Base-by-base conservation (phyloP, 2,329 filamentous ascomycete genomes). In the Cercospora sp. region DNA sequence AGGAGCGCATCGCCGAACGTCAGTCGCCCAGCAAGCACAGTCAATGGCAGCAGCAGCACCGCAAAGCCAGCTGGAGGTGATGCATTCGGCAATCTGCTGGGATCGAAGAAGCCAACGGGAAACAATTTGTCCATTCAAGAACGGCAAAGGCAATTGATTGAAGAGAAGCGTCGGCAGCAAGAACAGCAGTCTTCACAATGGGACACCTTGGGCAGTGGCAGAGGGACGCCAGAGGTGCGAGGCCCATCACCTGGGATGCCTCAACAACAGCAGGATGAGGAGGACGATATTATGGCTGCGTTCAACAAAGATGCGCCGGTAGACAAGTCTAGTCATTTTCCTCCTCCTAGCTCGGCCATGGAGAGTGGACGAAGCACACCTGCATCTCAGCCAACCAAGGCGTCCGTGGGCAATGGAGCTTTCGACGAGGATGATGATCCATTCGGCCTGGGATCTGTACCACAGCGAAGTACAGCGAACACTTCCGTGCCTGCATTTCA, bases 51-150 rank as follows among this genome's bases (percentile, higher is more conserved):
- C 72, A 30, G 23, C 31, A 74, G 79, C 3, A 13, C 30, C 18
- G 80, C 84, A 3, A 91, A 88, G 40, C 79, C 86, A 5, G 81
- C 85, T 58, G 81, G 78, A 20, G 82, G 80, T 67, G 92, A 95
- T 77, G 93, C 90, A 82, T 95, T 95, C 80, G 91, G 91, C 75
- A 91, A 89, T 74, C 83, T 95, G 62, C 84, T 93, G 69, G 88
- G 85, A 72, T 80, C 85, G 31, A 81, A 85, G 61, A 89, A 89
- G 78, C 87, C 68, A 77, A 72, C 81, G 64, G 87, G 40, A n/a
- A 90, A 89, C 78, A 95, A 91, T 71, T 83, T 97, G 16, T 88
- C 88, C 1, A 82, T 91, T 8, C 81, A 87, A 65, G 88, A 90
- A 75, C 85, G 88, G 63, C 89, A 91, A 78, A 86, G 83, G 75